Conservation (phyloP, 352 stramenopile genomes). For the Phytophthora megakarya region DNA sequence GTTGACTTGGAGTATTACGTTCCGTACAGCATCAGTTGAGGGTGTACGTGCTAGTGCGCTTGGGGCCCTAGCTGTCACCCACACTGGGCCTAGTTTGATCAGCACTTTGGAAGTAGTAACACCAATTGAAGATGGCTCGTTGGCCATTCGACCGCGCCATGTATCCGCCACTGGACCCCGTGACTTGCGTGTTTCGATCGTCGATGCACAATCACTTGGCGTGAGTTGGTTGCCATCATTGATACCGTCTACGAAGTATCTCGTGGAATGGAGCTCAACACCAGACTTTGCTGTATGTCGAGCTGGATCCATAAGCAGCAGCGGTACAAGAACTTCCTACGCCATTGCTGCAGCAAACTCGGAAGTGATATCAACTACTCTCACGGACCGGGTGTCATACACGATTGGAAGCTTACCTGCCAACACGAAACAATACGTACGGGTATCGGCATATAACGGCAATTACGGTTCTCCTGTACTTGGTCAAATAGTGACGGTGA, state of each 20-base stretch:
- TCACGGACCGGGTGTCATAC: slow-evolving; percentile 57
- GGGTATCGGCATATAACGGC: slow-evolving; percentile 91
- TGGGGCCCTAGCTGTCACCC: slow-evolving; percentile 41
- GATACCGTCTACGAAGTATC: slow-evolving; percentile 62
- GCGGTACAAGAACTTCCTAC: slow-evolving; percentile 45
- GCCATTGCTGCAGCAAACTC: slow-evolving; percentile 47
- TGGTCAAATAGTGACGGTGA: slow-evolving; percentile 42
- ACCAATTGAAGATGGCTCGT: slow-evolving; percentile 28
- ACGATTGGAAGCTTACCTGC: slow-evolving; percentile 83
- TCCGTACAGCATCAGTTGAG: slow-evolving; percentile 53
- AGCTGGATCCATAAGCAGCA: slow-evolving; percentile 29
- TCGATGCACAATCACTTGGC: slow-evolving; percentile 65
- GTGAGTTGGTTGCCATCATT: slow-evolving; percentile 64
- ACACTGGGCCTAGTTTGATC: slow-evolving; percentile 38
- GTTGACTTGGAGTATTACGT: slow-evolving; percentile 84
- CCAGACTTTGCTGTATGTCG: slow-evolving; percentile 33
- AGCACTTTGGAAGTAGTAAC: slow-evolving; percentile 36
- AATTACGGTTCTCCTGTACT: slow-evolving; percentile 74
- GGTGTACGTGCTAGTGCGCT: slow-evolving; percentile 54
- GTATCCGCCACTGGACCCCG: slow-evolving; percentile 57
- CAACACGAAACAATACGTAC: slow-evolving; percentile 85
- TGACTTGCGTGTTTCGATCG: slow-evolving; percentile 60
- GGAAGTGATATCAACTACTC: no score
- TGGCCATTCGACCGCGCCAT: slow-evolving; percentile 42
- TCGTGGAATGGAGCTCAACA: slow-evolving; percentile 81